Percentiles rank a stretch among this genome's conserved stretches.
These are phyloP conservation scores for Eucalyptus fibrosa DNA, from an alignment of 345 rosid genomes.

Conservation along the genomic window DNA sequence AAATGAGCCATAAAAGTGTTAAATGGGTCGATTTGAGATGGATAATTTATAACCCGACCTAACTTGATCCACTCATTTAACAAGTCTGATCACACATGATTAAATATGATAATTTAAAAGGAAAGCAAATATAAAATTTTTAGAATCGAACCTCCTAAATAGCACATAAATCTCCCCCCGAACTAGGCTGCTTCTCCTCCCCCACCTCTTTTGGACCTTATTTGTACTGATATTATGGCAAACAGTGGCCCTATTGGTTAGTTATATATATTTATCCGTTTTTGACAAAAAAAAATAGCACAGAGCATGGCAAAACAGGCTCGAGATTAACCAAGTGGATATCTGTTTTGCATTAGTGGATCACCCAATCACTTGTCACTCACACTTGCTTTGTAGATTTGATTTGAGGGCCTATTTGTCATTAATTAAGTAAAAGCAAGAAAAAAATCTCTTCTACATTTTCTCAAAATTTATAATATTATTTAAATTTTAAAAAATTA, in stretches of 20 bases:
- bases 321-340: background rate
- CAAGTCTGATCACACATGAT: background rate
- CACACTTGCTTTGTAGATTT: background rate
- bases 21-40: rapidly evolving
- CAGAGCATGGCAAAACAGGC: background rate
- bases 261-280: too few relatives aligned
- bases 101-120: background rate
- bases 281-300: too few relatives aligned
- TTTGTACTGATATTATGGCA: too few relatives aligned
- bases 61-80: rapidly evolving
- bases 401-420: background rate
- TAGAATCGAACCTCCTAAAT: background rate
- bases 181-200: too few relatives aligned
- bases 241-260: too few relatives aligned
- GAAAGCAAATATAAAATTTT: background rate
- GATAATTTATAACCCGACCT: rapidly evolving
- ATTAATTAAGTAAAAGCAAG: background rate
- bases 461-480: background rate
- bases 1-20: rapidly evolving
- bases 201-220: too few relatives aligned
- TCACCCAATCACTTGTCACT: background rate
- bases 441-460: background rate
- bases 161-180: too few relatives aligned
- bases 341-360: background rate
- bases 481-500: background rate